These are phyloP conservation scores for Zygosaccharomyces kombuchaensis DNA, from an alignment of 805 yeast species.

Conservation along the genomic window DNA sequence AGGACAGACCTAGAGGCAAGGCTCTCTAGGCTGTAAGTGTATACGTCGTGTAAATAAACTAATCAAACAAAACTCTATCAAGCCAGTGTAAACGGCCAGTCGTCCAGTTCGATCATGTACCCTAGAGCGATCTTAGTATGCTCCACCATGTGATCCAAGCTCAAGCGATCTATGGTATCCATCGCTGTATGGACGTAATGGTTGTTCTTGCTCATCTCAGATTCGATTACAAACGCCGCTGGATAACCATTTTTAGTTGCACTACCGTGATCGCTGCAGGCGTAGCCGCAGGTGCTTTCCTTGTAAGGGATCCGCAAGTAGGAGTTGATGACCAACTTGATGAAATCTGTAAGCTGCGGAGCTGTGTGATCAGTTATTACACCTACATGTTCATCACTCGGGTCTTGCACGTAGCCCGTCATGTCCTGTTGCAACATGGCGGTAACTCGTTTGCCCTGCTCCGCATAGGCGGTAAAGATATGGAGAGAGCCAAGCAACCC, in stretches of 20 bases:
- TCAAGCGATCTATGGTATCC: slow-evolving; percentile 79
- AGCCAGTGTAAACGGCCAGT: slow-evolving; percentile 20
- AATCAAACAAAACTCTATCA: background rate
- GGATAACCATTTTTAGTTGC: slow-evolving; percentile 84
- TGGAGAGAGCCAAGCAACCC: slow-evolving; percentile 85
- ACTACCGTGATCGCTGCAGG: slow-evolving; percentile 90
- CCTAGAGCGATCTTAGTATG: slow-evolving; percentile 77
- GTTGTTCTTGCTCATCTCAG: slow-evolving; percentile 58
- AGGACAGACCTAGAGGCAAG: slow-evolving; percentile 86
- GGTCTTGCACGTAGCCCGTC: slow-evolving; percentile 70
- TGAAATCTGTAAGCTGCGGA: slow-evolving; percentile 49
- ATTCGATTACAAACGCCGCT: slow-evolving; percentile 75
- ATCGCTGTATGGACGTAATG: slow-evolving; percentile 69
- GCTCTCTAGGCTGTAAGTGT: slow-evolving; percentile 14
- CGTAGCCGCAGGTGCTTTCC: slow-evolving; percentile 83
- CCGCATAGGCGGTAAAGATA: slow-evolving; percentile 53
- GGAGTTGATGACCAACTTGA: slow-evolving; percentile 54
- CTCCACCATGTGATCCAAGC: slow-evolving; percentile 73
- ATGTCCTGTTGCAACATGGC: slow-evolving; percentile 94
- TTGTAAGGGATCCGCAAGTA: slow-evolving; percentile 67
- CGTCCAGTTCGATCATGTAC: slow-evolving; percentile 61
- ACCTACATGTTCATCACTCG: slow-evolving; percentile 66
- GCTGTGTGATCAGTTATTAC: slow-evolving; percentile 69
- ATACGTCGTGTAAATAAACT: slow-evolving; percentile 13
- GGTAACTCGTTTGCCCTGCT: slow-evolving; percentile 47